phyloP scores from a whole-genome alignment of 306 rosid species.

The Trifolium subterraneum region DNA sequence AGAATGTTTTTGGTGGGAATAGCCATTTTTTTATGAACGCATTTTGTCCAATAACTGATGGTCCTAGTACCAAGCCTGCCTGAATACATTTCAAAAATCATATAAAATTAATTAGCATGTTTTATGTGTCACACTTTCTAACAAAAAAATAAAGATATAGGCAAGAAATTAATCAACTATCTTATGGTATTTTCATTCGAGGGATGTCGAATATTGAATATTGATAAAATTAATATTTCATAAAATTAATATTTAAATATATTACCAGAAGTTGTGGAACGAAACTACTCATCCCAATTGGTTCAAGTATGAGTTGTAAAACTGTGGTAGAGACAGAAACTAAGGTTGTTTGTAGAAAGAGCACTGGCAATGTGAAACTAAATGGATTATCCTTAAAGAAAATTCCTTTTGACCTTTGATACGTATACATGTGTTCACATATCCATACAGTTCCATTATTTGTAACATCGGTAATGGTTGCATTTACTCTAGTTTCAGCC shows the following conservation, averaged over 20 bases:
- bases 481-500: background rate
- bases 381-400: constrained; percentile 55
- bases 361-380: constrained; percentile 11
- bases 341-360: constrained; percentile 49
- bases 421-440: constrained; percentile 15
- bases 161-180: no score
- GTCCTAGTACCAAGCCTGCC: constrained; percentile 60
- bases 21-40: background rate
- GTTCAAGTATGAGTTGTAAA: constrained; percentile 51
- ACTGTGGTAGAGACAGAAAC: constrained; percentile 35
- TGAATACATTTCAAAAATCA: constrained; percentile 30
- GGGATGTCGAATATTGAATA: no score
- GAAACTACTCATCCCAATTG: constrained; percentile 56
- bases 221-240: no score
- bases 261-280: constrained; percentile 62
- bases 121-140: no score
- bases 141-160: no score
- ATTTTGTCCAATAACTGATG: constrained; percentile 49
- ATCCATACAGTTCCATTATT: background rate
- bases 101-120: background rate
- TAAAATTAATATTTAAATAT: background rate
- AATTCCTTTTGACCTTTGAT: constrained; percentile 44
- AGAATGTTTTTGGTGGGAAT: constrained; percentile 49
- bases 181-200: no score
- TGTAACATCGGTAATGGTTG: background rate